Base-by-base conservation (phyloP, 306 rosid genomes). In the Prunus mira region DNA sequence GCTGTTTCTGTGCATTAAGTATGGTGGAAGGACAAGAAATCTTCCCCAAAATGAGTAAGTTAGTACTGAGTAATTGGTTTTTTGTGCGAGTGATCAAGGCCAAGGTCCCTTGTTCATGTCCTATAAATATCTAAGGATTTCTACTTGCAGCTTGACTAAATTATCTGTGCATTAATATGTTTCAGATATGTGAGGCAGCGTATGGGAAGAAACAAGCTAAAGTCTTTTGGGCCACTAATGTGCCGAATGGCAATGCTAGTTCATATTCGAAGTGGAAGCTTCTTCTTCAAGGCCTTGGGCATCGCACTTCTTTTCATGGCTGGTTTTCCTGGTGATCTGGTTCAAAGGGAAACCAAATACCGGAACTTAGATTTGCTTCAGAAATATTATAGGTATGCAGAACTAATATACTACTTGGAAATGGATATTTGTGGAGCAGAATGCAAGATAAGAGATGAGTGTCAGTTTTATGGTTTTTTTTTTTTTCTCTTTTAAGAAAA, bases 21-120 rank as follows among this genome's bases (percentile, higher is more conserved):
- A 93, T 71, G 97, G 98, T 68, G 98, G 98, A 83, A 91, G 97
- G 71, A 93, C 98, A 61, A 89, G 98, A 80, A 93, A 93, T 76
- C 87, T 89, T 77, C 98, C 98, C 49, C 98, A 89, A 80, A 91
- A 93, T 80, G 96, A 93, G 98, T 93, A 84, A 84, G 98, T 56
- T 56, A 45, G 22, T n/a, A 34, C 38, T 45, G 27, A 63, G 38
- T 25, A 19, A 15, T 19, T 18, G 32, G 14, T 12, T 5, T 43
- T 51, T 20, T 52, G 38, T 15, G 22, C 66, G 43, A 65, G 57
- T 47, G 71, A 55, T 67, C 27, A 45, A 57, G 49, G 34, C 67
- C 38, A 24, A 58, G 70, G 30, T 30, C 72, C 47, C 72, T 68
- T 68, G 58, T 64, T 65, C 50, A 17, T 25, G 60, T 25, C 41